phyloP scores from a whole-genome alignment of 2,329 filamentous ascomycete genomes.

The Aspergillus cejpii region DNA sequence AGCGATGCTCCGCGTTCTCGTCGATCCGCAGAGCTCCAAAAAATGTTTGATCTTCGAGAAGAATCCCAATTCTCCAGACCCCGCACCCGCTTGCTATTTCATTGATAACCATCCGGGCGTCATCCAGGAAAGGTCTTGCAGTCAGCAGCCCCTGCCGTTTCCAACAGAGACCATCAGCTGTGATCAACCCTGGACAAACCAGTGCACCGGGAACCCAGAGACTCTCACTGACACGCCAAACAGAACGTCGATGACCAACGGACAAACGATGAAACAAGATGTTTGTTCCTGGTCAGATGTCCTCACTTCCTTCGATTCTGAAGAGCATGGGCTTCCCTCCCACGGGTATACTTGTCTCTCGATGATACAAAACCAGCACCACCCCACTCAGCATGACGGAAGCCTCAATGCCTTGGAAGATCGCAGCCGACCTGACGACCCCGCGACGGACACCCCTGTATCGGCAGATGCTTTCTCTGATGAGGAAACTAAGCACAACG shows the following conservation, averaged over 20 bases:
- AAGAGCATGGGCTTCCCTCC: neutral
- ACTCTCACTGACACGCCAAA: conserved; percentile 4
- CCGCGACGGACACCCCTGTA: neutral
- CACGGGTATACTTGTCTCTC: neutral
- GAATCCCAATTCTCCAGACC: conserved; percentile 4
- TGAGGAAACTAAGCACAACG: neutral
- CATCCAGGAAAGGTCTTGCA: conserved; percentile 1
- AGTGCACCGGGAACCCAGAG: conserved; percentile 2
- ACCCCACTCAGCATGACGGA: neutral
- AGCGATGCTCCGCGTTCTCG: conserved; percentile 15
- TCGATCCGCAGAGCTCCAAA: conserved; percentile 8
- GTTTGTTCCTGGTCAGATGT: conserved; percentile 6
- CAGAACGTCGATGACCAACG: conserved; percentile 2
- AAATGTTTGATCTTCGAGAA: conserved; percentile 5
- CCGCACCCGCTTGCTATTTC: conserved; percentile 1
- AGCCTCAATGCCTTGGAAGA: neutral
- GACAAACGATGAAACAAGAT: conserved; percentile 1
- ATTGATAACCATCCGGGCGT: neutral
- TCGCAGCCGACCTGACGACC: neutral
- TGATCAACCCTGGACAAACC: conserved; percentile 4
- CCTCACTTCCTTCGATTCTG: conserved; percentile 3
- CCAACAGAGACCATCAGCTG: neutral
- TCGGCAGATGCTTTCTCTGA: neutral
- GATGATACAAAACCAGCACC: neutral
- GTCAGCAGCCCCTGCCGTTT: conserved; percentile 1